Base-by-base conservation (phyloP, 257 asterid species). In the Hygrophila difformis region DNA sequence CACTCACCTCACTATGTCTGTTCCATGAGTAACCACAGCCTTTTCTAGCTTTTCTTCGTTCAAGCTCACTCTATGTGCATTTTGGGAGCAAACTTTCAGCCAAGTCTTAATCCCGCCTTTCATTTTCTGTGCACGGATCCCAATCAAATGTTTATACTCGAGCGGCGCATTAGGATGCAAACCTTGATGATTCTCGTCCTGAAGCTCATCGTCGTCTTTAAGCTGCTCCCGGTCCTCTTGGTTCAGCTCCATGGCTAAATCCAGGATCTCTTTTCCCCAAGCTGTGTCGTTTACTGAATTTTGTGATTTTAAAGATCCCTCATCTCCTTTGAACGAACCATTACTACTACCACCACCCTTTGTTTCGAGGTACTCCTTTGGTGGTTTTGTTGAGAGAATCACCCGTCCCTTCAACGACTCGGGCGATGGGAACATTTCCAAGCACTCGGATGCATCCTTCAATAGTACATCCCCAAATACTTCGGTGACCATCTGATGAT, bases 31-130 rank as follows among this genome's bases (percentile, higher is more conserved):
- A 39, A 61, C 23, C 41, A 70, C 75, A 60, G 83, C 79, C 4
- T 75, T 76, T 57, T 61, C 85, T 24, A 86, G 82, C 79, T 79
- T 79, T 49, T 86, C 88, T 63, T 86, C 96, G 35, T 70, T 73
- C 73, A 86, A 67, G 71, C 96, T 86, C 46, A 86, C 72, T 1
- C 96, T 78, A 39, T 74, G 78, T 33, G 66, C 93, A 38, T 67
- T 71, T 37, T 58, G 22, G 1, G 82, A 66, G 17, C 56, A 60
- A 17, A 55, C 58, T 23, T 53, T 68, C 11, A 86, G 63, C 87
- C 96, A 86, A 6, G 47, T 77, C 36, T 75, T 71, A 37, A 66
- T 60, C 24, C 77, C 79, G 0, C 84, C 88, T 64, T 68, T 86
- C 66, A 82, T 61, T 62, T 79, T 86, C 61, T 71, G 65, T 4